Base-by-base conservation (phyloP, 441 rosid genomes). In the Mallotus repandus region DNA sequence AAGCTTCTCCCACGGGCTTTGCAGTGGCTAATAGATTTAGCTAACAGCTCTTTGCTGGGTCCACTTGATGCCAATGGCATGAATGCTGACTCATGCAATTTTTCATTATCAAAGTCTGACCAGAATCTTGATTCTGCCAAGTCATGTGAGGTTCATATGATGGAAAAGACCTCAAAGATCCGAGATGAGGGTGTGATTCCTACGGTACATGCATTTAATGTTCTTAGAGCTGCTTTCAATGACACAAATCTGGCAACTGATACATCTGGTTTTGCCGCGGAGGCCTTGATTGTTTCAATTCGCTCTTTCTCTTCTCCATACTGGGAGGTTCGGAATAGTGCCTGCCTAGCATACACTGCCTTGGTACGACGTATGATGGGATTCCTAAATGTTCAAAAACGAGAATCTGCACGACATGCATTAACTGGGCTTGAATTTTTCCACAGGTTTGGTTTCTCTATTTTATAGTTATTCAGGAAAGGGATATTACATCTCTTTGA, bases 271-370 rank as follows among this genome's bases (percentile, higher is more conserved):
- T 95, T 95, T 84, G 86, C 97, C 65, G 97, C 98, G 1, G 99
- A 91, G 82, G 97, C 97, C 62, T 82, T 95, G 87, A 89, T 90
- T 76, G 79, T 86, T 80, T 79, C 99, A 71, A 81, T 95, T 77
- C 80, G 89, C 60, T 89, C 98, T 21, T 95, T 93, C 83, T 91
- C 98, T 81, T 95, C 99, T 54, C 91, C 96, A 68, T 93, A 91
- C 83, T 95, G 98, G 99, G 99, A 95, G 88, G 89, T 95, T 58
- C 86, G 98, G 66, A 95, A 95, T 82, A 88, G 98, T 85, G 98
- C 99, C 74, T 90, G 97, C 74, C 89, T 87, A 69, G 95, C 98
- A 57, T 95, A 89, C 80, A 95, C 98, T 82, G 92, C 98, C 78
- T 85, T 95, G 84, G 81, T 95, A 59, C 89, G 97, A 41, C 88